A percentile compares a stretch with the other conserved stretches of the same genome.
phyloP scores from a whole-genome alignment of 306 rosid genomes.

The Cotoneaster glaucophyllus region DNA sequence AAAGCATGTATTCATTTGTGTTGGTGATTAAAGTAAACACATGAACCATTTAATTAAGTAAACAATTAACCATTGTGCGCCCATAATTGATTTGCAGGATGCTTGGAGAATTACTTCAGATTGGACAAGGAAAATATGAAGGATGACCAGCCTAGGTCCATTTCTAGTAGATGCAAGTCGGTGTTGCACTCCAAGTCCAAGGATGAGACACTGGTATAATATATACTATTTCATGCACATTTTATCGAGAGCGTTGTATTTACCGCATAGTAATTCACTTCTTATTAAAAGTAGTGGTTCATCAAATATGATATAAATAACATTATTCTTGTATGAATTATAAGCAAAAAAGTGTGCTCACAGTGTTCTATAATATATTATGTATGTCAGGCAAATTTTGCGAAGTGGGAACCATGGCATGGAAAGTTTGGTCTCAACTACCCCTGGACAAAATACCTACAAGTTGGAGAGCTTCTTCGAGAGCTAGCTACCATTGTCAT shows the following conservation, averaged over 20 bases:
- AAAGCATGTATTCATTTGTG: neutral
- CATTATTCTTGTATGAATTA: no score
- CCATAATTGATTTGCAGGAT: conserved; percentile 25
- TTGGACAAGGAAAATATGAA: conserved; percentile 16
- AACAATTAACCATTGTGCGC: neutral
- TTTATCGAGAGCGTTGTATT: neutral
- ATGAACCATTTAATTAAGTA: neutral
- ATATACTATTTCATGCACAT: neutral
- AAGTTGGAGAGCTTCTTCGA: conserved; percentile 57
- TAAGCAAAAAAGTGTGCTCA: neutral
- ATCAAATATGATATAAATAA: no score
- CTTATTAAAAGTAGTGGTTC: no score
- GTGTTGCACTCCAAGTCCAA: conserved; percentile 63
- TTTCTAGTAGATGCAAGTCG: conserved; percentile 46
- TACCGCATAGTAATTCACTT: neutral
- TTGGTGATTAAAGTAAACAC: neutral
- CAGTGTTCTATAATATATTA: neutral
- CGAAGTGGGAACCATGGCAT: conserved; percentile 99
- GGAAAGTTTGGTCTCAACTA: conserved; percentile 74
- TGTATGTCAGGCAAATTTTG: conserved; percentile 61
- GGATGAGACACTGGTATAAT: conserved; percentile 60
- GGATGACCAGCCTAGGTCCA: conserved; percentile 20
- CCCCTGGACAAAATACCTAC: conserved; percentile 80
- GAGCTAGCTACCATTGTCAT: conserved; percentile 57
- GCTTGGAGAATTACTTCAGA: conserved; percentile 49